Conservation (phyloP, 1,139 yeast genomes). For the Scheffersomyces titani region DNA sequence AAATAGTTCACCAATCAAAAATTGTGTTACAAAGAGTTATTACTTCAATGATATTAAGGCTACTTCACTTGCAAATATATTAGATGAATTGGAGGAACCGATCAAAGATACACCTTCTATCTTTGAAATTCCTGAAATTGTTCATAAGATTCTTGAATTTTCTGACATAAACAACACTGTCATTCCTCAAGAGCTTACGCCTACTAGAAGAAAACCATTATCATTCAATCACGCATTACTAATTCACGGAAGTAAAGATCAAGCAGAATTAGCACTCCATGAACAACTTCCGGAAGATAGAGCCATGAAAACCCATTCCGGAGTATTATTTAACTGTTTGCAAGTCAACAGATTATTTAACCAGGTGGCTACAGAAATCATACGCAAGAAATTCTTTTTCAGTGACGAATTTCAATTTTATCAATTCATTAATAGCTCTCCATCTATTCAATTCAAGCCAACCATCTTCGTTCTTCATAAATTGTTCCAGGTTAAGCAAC, state of each 20-base stretch:
- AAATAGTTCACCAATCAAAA: slow-evolving; percentile 23
- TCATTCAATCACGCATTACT: slow-evolving; percentile 57
- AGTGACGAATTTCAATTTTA: slow-evolving; percentile 47
- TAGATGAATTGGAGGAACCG: neutral
- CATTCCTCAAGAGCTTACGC: slow-evolving; percentile 61
- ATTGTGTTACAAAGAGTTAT: slow-evolving; percentile 2
- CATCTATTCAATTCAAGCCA: slow-evolving; percentile 23
- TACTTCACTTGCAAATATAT: neutral
- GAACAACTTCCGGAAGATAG: slow-evolving; percentile 18
- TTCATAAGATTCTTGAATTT: slow-evolving; percentile 57
- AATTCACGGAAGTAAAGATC: slow-evolving; percentile 49
- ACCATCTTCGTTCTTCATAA: slow-evolving; percentile 36
- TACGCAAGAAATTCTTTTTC: slow-evolving; percentile 59
- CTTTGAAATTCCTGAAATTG: slow-evolving; percentile 76
- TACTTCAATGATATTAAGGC: slow-evolving; percentile 5
- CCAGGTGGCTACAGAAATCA: slow-evolving; percentile 52
- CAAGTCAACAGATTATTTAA: slow-evolving; percentile 70
- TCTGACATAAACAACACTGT: slow-evolving; percentile 52
- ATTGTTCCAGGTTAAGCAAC: slow-evolving; percentile 33
- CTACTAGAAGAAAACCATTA: slow-evolving; percentile 65
- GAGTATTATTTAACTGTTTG: slow-evolving; percentile 55
- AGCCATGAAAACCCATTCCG: neutral
- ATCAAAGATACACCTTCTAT: slow-evolving; percentile 40
- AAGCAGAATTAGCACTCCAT: slow-evolving; percentile 56
- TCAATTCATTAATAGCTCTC: slow-evolving; percentile 32